A percentile compares a stretch with the other conserved stretches of the same genome.
Evolutionary conservation across 805 yeast species (phyloP).

Genomic region (Candida corydali): DNA sequence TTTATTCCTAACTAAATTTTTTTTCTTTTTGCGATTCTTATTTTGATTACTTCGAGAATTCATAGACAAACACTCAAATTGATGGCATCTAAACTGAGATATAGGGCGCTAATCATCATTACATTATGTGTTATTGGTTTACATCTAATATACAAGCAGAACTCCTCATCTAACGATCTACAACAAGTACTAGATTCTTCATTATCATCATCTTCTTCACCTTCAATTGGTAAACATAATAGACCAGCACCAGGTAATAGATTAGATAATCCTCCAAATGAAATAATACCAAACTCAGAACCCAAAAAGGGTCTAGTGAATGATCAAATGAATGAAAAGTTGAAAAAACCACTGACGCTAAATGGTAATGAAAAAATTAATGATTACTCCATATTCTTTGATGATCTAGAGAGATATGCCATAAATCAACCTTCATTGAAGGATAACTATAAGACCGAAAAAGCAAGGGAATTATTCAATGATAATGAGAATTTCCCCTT

Average conservation of each 20-base stretch:
- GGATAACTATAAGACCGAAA: constrained; percentile 34
- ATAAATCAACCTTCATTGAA: constrained; percentile 40
- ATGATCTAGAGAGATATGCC: constrained; percentile 25
- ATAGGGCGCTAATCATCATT: constrained; percentile 1
- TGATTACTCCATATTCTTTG: constrained; percentile 30
- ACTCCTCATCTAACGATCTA: neutral
- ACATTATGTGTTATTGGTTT: constrained; percentile 2
- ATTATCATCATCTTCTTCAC: neutral
- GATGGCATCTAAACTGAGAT: constrained; percentile 3
- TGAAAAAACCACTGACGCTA: neutral
- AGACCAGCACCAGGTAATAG: constrained; percentile 5
- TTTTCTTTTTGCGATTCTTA: neutral
- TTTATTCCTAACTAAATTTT: neutral
- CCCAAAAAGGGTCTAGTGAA: neutral
- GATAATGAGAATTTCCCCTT: constrained; percentile 39
- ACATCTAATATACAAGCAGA: neutral
- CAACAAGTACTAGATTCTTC: constrained; percentile 1
- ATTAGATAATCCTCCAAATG: constrained; percentile 6
- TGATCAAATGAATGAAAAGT: neutral
- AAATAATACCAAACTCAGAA: constrained; percentile 4
- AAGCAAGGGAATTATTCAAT: constrained; percentile 43
- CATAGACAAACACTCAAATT: neutral
- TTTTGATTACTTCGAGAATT: neutral
- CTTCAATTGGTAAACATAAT: neutral
- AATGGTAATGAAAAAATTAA: constrained; percentile 5